Evolutionary conservation across 306 rosid species (phyloP).

Genomic region (Medicago truncatula): DNA sequence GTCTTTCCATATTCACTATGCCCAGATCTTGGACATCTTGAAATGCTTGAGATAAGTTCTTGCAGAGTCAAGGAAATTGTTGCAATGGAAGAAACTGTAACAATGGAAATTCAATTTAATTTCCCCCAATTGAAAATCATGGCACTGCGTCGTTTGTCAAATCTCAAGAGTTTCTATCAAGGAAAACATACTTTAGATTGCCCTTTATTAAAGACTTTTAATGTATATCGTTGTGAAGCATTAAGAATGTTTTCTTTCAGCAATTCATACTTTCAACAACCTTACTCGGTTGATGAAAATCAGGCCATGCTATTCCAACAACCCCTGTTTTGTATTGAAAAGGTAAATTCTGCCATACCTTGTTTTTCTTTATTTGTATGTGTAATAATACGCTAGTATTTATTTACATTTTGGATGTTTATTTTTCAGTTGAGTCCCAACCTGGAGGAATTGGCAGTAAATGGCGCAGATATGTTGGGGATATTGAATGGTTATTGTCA

Average conservation of each 20-base stretch:
- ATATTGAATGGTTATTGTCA: too few species aligned
- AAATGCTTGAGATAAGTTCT: too few species aligned
- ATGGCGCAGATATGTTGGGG: background rate
- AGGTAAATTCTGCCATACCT: background rate
- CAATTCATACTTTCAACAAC: background rate
- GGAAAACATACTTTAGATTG: background rate
- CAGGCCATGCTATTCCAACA: background rate
- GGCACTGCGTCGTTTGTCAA: too few species aligned
- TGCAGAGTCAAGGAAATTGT: too few species aligned
- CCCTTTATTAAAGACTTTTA: background rate
- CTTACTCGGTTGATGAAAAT: too few species aligned
- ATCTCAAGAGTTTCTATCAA: too few species aligned
- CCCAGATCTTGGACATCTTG: background rate
- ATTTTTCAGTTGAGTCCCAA: background rate
- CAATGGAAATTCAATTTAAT: too few species aligned
- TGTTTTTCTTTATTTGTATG: too few species aligned
- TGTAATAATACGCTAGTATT: background rate
- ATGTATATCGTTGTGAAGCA: background rate
- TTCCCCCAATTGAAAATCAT: too few species aligned
- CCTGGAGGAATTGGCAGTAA: constrained; percentile 9
- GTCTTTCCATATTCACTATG: background rate
- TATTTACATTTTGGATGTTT: background rate
- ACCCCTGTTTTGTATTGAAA: constrained; percentile 11
- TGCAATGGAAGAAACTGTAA: too few species aligned
- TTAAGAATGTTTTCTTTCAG: background rate